Conservation (phyloP, 495 filamentous ascomycete species). For the Tuber calosporum region DNA sequence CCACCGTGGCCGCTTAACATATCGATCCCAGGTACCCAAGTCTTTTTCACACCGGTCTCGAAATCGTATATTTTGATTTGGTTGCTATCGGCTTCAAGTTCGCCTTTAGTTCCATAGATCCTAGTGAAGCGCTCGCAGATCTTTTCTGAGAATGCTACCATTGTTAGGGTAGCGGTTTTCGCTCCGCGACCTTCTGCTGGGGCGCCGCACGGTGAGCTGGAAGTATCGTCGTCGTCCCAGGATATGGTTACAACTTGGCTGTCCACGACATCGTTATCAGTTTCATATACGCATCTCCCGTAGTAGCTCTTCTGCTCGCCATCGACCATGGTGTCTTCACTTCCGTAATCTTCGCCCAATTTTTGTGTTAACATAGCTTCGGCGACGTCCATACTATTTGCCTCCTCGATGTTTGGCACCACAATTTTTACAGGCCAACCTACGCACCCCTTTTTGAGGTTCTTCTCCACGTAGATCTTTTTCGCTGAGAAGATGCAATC, state of each 20-base stretch:
- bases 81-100: constrained; percentile 69
- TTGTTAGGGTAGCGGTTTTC: constrained; percentile 85
- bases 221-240: constrained; percentile 53
- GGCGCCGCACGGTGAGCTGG: not conserved
- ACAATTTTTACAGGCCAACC: constrained; percentile 84
- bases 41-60: constrained; percentile 49
- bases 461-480: constrained; percentile 61
- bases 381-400: constrained; percentile 44
- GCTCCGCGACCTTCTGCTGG: constrained; percentile 49
- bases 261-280: constrained; percentile 85
- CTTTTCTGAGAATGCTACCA: constrained; percentile 82
- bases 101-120: constrained; percentile 77
- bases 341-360: constrained; percentile 64
- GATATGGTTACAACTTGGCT: constrained; percentile 79
- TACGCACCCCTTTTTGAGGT: constrained; percentile 53
- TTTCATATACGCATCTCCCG: constrained; percentile 87
- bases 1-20: constrained; percentile 67
- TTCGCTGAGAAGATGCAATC: constrained; percentile 77
- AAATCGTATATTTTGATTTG: constrained; percentile 62
- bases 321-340: constrained; percentile 51
- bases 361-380: constrained; percentile 47
- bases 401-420: constrained; percentile 79
- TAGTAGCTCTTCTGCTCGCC: constrained; percentile 51
- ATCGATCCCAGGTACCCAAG: constrained; percentile 48
- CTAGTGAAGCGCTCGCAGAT: constrained; percentile 76